These are phyloP conservation scores for Aspergillus amoenus DNA, from an alignment of 2,329 filamentous ascomycete species.

Conservation along the genomic window DNA sequence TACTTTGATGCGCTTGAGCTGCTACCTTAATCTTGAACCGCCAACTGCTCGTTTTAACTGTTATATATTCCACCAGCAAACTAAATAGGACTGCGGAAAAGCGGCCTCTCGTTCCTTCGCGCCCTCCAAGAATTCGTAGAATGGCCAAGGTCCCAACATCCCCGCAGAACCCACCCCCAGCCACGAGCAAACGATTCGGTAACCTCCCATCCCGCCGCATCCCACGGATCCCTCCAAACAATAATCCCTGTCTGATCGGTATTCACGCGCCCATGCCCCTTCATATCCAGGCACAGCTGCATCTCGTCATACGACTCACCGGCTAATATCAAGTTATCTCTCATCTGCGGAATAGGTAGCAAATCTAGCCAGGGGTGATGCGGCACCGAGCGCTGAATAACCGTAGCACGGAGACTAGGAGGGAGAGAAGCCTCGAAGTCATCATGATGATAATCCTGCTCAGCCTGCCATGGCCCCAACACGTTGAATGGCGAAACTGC, in stretches of 20 bases:
- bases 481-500: constrained; percentile 20
- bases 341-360: constrained; percentile 20
- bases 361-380: constrained; percentile 30
- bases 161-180: constrained; percentile 42
- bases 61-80: no score
- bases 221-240: constrained; percentile 44
- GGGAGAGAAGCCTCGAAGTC: constrained; percentile 1
- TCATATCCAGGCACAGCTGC: constrained; percentile 19
- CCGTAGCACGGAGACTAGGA: constrained; percentile 20
- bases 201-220: constrained; percentile 43
- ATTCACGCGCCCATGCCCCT: background rate
- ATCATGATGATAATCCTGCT: background rate
- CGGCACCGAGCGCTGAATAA: constrained; percentile 17
- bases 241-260: background rate
- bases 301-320: constrained; percentile 16
- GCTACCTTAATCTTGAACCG: background rate
- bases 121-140: constrained; percentile 45
- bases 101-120: constrained; percentile 3
- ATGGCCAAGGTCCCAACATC: constrained; percentile 39
- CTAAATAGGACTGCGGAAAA: background rate
- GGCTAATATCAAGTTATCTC: constrained; percentile 22
- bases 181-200: constrained; percentile 39
- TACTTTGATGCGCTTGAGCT: constrained; percentile 47
- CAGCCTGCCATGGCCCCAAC: constrained; percentile 5
- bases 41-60: background rate